Evolutionary conservation across 2,329 filamentous ascomycete species (phyloP), one percentile per base, ranked within the genome.

Genomic region (Colletotrichum australisinense): DNA sequence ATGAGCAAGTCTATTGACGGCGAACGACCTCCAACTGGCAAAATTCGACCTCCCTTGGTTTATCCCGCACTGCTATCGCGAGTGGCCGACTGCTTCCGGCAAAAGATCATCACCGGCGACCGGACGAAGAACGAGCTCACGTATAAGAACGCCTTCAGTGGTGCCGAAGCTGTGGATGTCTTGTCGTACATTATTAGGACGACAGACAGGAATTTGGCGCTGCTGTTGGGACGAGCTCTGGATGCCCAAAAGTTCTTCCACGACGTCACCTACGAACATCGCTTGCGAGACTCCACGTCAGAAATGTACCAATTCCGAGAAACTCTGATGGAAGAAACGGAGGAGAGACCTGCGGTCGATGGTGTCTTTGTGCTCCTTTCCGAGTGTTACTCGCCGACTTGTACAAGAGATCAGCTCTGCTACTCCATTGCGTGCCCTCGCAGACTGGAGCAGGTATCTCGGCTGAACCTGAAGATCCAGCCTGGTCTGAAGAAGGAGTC

Each of bases 191-290:
- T 99, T 76, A 98, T 99, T 83, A 93, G 97, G 80, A 99, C 97
- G 1, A 98, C 95, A 0, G 97, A 99, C 83, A 91, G 97, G 72
- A 99, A 99, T 81, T 87, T 99, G 74, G 97, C 97, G 12, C 87
- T 99, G 62, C 90, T 99, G 11, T 87, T 99, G 19, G 97, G 97
- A 75, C 91, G 97, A 80, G 95, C 97, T 55, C 86, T 99, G 74
- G 97, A 99, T 84, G 97, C 97, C 28, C 97, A 99, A 81, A 98
- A 98, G 82, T 98, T 98, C 85, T 99, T 99, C 81, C 97, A 99
- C 85, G 97, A 99, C 87, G 97, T 98, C 63, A 98, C 96, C 0
- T 99, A 99, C 83, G 96, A 98, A 78, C 97, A 99, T 83, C 91
- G 97, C 60, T 86, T 99, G 78, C 93, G 97, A 83, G 97, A 99